These are phyloP conservation scores for Plenodomus tracheiphilus DNA, from an alignment of 2,329 filamentous ascomycete genomes.

Conservation along the genomic window DNA sequence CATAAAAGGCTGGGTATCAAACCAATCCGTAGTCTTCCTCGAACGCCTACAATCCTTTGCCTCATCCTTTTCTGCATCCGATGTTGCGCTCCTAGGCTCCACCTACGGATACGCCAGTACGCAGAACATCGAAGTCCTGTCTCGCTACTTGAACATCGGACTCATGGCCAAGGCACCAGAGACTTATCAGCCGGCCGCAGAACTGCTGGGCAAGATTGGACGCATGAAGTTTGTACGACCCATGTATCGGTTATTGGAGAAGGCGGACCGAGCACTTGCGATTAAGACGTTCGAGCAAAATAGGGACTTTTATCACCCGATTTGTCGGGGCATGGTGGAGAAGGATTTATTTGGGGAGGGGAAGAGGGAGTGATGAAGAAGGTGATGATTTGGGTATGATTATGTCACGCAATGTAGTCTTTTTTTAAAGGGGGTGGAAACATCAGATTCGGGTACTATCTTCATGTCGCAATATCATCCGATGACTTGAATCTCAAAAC, in stretches of 20 bases:
- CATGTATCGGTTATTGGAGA: slow-evolving; percentile 75
- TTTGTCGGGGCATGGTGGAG: slow-evolving; percentile 76
- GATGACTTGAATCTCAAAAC: no score
- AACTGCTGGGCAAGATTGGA: slow-evolving; percentile 79
- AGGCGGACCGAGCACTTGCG: slow-evolving; percentile 74
- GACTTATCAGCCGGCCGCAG: slow-evolving; percentile 71
- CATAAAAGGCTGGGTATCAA: slow-evolving; percentile 74
- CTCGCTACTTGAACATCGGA: slow-evolving; percentile 78
- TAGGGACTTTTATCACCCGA: slow-evolving; percentile 92
- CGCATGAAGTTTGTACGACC: slow-evolving; percentile 97
- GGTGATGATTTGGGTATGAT: no score
- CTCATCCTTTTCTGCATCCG: slow-evolving; percentile 63
- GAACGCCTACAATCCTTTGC: slow-evolving; percentile 73
- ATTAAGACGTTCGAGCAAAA: slow-evolving; percentile 83
- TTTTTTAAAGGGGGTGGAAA: no score
- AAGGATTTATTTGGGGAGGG: slow-evolving; percentile 69
- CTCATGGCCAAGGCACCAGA: slow-evolving; percentile 72
- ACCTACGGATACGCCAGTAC: slow-evolving; percentile 71
- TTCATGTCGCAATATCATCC: no score
- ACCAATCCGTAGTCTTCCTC: slow-evolving; percentile 90
- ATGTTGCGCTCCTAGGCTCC: slow-evolving; percentile 72
- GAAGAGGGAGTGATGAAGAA: slow-evolving; percentile 6
- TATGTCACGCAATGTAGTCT: no score
- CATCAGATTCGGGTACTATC: no score
- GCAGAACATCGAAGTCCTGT: slow-evolving; percentile 83